Evolutionary conservation across 139 green algal species (phyloP).

Genomic region (Zygnema cylindricum): DNA sequence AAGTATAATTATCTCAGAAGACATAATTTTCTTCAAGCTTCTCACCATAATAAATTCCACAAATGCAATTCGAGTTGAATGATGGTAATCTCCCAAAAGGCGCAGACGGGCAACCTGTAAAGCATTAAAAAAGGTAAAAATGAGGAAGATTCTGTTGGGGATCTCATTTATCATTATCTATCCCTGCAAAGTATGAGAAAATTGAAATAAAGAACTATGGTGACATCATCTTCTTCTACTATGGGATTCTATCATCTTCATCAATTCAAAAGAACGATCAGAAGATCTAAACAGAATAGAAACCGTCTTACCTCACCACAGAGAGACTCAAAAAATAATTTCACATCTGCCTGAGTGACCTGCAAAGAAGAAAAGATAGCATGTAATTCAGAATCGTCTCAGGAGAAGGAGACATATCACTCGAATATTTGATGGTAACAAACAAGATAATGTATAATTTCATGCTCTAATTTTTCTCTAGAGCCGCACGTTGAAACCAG

Average conservation of each 20-base stretch:
- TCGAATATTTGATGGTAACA: too few relatives aligned
- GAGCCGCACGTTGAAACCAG: too few relatives aligned
- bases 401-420: too few relatives aligned
- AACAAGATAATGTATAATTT: too few relatives aligned
- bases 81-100: slow-evolving; percentile 86
- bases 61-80: slow-evolving; percentile 93
- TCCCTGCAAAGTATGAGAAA: background rate
- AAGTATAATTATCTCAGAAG: too few relatives aligned
- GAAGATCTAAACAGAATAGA: too few relatives aligned
- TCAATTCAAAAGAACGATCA: too few relatives aligned
- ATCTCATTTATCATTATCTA: background rate
- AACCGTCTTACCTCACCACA: slow-evolving; percentile 83
- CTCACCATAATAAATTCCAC: slow-evolving; percentile 84
- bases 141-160: background rate
- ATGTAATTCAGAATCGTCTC: too few relatives aligned
- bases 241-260: too few relatives aligned
- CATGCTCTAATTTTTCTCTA: too few relatives aligned
- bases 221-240: background rate
- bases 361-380: slow-evolving; percentile 7
- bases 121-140: slow-evolving; percentile 7
- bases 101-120: slow-evolving; percentile 78
- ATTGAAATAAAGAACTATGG: background rate
- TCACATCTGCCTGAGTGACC: slow-evolving; percentile 72
- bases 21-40: too few relatives aligned
- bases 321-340: slow-evolving; percentile 86